Conservation (phyloP, 352 stramenopile genomes). For the Phytophthora hibernalis region DNA sequence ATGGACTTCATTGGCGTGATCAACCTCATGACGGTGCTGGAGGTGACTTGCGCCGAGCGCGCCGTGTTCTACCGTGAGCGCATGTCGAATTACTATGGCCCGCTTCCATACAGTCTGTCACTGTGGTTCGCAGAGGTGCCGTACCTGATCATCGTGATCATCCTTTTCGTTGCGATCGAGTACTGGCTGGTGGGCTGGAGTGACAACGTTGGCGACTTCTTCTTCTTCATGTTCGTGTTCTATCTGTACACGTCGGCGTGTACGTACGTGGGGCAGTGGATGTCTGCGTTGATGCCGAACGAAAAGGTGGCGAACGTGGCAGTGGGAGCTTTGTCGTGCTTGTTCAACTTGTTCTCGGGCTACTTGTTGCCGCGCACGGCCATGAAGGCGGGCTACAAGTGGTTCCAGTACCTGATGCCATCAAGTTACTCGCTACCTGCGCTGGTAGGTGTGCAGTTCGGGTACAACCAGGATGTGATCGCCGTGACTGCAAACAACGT, state of each 20-base stretch:
- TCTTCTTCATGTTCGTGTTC: no score
- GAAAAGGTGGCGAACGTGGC: constrained; percentile 82
- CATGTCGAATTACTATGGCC: no score
- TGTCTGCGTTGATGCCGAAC: constrained; percentile 75
- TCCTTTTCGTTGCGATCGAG: no score
- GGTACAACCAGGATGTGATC: constrained; percentile 43
- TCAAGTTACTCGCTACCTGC: constrained; percentile 63
- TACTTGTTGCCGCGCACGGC: constrained; percentile 58
- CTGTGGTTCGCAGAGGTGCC: no score
- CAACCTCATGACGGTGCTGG: no score
- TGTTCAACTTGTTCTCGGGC: constrained; percentile 75
- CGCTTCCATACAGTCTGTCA: no score
- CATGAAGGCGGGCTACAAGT: constrained; percentile 74
- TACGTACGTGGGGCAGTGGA: constrained; percentile 78
- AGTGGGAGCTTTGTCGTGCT: constrained; percentile 66
- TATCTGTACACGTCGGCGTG: constrained; percentile 69
- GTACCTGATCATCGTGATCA: no score
- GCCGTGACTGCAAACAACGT: constrained; percentile 6
- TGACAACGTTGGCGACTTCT: no score
- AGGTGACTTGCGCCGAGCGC: no score
- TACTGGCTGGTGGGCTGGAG: no score
- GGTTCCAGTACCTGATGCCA: constrained; percentile 69
- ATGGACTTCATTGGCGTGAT: no score
- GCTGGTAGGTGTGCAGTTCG: constrained; percentile 48
- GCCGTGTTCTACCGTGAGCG: no score